Percentiles rank a stretch among this genome's conserved stretches.
These are phyloP conservation scores for Aureobasidium mangrovei DNA, from an alignment of 2,329 filamentous ascomycete genomes.

Conservation along the genomic window DNA sequence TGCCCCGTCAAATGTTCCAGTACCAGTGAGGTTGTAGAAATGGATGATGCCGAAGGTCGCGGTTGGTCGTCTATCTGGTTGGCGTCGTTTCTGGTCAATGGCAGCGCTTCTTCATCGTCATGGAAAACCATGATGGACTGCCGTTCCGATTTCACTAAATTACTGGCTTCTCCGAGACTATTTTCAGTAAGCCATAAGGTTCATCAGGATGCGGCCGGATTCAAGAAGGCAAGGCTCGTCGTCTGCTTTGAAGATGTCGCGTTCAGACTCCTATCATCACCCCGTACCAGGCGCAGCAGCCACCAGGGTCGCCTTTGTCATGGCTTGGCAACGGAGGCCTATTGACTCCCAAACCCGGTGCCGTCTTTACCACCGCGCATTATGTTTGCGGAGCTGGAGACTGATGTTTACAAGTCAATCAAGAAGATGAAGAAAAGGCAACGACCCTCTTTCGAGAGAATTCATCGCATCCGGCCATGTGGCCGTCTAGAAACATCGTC, in stretches of 20 bases:
- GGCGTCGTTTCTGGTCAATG: conserved; percentile 31
- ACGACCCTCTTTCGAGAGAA: too few relatives aligned
- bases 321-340: not conserved
- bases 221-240: not conserved
- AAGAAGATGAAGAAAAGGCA: too few relatives aligned
- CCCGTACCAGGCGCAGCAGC: not conserved
- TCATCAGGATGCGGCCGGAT: not conserved
- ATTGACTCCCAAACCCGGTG: not conserved
- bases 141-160: too few relatives aligned
- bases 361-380: not conserved
- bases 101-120: conserved; percentile 38
- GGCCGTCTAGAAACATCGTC: too few relatives aligned
- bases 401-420: too few relatives aligned
- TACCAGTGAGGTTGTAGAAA: conserved; percentile 75
- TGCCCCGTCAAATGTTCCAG: conserved; percentile 64
- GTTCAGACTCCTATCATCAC: not conserved
- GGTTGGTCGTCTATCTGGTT: conserved; percentile 27
- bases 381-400: too few relatives aligned
- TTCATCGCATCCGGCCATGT: too few relatives aligned
- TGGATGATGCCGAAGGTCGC: conserved; percentile 57
- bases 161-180: too few relatives aligned
- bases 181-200: too few relatives aligned
- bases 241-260: not conserved
- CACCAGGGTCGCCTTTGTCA: conserved; percentile 2
- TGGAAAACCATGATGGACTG: conserved; percentile 5